Conservation (phyloP, 2,329 filamentous ascomycete genomes). For the Penicillium sp. region DNA sequence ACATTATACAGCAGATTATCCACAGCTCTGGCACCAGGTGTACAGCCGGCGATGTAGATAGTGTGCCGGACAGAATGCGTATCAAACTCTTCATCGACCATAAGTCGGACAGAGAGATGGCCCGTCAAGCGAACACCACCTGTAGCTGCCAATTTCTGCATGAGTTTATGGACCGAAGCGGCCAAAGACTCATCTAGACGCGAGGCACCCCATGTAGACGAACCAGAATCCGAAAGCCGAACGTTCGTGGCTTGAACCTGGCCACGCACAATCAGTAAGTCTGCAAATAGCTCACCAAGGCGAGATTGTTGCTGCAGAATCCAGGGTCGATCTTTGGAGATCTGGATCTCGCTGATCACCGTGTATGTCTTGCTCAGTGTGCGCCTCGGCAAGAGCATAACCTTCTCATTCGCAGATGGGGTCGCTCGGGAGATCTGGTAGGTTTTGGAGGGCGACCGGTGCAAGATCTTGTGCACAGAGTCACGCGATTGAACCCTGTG, state of each 20-base stretch:
- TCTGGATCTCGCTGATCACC: slow-evolving; percentile 54
- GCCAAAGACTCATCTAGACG: slow-evolving; percentile 54
- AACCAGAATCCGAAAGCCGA: slow-evolving; percentile 60
- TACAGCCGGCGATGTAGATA: slow-evolving; percentile 33
- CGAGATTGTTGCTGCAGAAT: slow-evolving; percentile 68
- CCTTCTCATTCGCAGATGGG: slow-evolving; percentile 50
- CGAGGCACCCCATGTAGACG: slow-evolving; percentile 65
- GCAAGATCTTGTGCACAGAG: slow-evolving; percentile 54
- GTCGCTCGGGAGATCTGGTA: slow-evolving; percentile 61
- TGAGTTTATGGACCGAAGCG: slow-evolving; percentile 63
- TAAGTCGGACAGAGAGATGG: slow-evolving; percentile 69
- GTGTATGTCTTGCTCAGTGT: slow-evolving; percentile 53
- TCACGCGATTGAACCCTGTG: slow-evolving; percentile 53
- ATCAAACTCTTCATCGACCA: slow-evolving; percentile 52
- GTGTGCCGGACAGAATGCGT: slow-evolving; percentile 31
- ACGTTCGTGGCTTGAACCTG: slow-evolving; percentile 64
- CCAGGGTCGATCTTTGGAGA: slow-evolving; percentile 58
- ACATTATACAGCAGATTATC: slow-evolving; percentile 31
- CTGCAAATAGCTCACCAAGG: slow-evolving; percentile 67
- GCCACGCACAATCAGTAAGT: slow-evolving; percentile 65
- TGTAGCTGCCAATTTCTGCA: slow-evolving; percentile 53
- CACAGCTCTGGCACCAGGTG: slow-evolving; percentile 26
- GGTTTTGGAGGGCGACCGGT: slow-evolving; percentile 40
- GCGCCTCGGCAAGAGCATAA: slow-evolving; percentile 57
- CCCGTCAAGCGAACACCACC: slow-evolving; percentile 58